Percentiles rank a stretch among this genome's conserved stretches.
These are phyloP conservation scores for Suillus clintonianus DNA, from an alignment of 768 basidiomycete genomes.

Conservation along the genomic window DNA sequence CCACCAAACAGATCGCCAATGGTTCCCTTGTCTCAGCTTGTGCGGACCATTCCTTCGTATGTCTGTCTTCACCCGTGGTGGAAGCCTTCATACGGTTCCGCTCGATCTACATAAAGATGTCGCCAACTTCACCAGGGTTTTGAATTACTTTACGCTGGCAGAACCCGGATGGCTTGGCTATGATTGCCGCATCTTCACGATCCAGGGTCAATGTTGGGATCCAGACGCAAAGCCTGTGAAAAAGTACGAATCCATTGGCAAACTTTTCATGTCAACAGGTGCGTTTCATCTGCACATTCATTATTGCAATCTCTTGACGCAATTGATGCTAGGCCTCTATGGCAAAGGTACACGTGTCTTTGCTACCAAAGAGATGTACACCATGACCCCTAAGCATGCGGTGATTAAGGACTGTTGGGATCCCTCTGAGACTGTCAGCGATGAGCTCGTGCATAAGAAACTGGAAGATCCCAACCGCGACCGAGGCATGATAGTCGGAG, in stretches of 20 bases:
- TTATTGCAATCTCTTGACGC: not conserved
- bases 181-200: not conserved
- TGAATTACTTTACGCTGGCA: not conserved
- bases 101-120: not conserved
- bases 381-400: not conserved
- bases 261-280: not conserved
- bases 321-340: not conserved
- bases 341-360: not conserved
- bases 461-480: not conserved
- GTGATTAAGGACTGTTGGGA: not conserved
- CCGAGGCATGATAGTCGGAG: not conserved
- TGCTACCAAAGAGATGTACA: not conserved
- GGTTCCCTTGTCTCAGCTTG: not conserved
- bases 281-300: not conserved
- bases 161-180: not conserved
- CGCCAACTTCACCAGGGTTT: not conserved
- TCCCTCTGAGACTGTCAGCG: not conserved
- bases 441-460: not conserved
- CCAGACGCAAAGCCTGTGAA: not conserved
- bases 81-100: not conserved
- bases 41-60: not conserved
- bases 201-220: not conserved
- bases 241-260: not conserved
- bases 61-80: not conserved
- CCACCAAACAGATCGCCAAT: not conserved